These are phyloP conservation scores for Cryptomeria japonica DNA, from an alignment of 75 land plant genomes.

Conservation along the genomic window DNA sequence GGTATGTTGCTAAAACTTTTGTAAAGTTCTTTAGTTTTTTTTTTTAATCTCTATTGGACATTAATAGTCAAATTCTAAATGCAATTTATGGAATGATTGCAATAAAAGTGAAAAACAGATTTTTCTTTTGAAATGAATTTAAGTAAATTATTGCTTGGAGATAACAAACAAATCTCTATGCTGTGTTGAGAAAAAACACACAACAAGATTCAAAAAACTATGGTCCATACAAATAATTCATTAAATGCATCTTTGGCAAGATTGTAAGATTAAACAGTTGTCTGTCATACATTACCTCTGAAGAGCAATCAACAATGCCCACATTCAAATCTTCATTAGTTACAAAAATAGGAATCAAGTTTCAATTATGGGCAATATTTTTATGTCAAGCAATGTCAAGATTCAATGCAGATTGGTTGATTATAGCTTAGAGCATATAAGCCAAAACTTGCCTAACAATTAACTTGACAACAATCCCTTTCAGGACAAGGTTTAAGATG, in stretches of 20 bases:
- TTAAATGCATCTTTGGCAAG: not conserved
- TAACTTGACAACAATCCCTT: no score
- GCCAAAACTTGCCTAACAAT: no score
- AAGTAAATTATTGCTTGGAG: not conserved
- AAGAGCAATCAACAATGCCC: not conserved
- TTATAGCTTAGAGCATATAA: no score
- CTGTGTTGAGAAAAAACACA: not conserved
- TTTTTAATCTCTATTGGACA: not conserved
- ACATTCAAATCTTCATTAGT: no score
- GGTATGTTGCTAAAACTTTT: slow-evolving; percentile 37
- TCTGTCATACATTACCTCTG: no score
- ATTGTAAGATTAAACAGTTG: not conserved
- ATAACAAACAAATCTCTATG: not conserved
- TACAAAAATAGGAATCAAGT: not conserved
- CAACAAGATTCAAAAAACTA: no score
- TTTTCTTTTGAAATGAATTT: no score
- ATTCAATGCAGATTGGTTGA: not conserved
- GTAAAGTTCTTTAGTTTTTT: not conserved
- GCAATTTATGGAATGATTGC: not conserved
- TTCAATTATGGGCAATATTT: not conserved
- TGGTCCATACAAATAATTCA: no score
- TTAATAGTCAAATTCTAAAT: not conserved
- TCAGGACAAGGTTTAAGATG: not conserved
- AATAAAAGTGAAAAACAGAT: not conserved
- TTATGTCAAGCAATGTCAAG: not conserved